Evolutionary conservation across 2,329 filamentous ascomycete genomes (phyloP).

Genomic region (Pseudogymnoascus sp.): DNA sequence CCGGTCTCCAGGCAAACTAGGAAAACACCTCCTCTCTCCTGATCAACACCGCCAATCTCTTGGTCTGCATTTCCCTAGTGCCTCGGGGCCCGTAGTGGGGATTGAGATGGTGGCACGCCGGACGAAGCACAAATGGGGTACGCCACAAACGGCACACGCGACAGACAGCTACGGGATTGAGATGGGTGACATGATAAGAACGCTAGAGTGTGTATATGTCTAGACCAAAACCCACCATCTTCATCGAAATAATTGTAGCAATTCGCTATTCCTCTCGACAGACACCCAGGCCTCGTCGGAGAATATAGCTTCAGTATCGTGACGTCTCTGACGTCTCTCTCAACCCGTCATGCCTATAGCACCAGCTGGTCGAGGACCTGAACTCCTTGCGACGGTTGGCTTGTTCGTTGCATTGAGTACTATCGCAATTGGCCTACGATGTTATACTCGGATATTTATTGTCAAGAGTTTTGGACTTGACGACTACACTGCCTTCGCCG

Average conservation of each 20-base stretch:
- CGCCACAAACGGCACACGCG: not conserved
- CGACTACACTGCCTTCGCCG: conserved; percentile 19
- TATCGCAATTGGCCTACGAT: conserved; percentile 20
- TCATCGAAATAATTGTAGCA: not conserved
- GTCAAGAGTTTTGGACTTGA: conserved; percentile 25
- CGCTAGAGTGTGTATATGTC: not conserved
- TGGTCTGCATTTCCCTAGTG: not conserved
- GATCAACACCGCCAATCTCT: conserved; percentile 2
- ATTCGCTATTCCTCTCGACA: not conserved
- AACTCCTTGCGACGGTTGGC: conserved; percentile 11
- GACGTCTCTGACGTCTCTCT: not conserved
- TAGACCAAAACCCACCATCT: not conserved
- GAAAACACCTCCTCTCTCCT: not conserved
- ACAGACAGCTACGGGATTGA: not conserved
- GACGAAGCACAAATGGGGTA: not conserved
- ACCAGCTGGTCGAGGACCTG: conserved; percentile 13
- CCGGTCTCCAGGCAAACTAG: not conserved
- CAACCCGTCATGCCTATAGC: conserved; percentile 5
- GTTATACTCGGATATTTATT: conserved; percentile 23
- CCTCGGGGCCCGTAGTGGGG: not conserved
- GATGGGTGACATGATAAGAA: not conserved
- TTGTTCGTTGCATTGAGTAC: conserved; percentile 30
- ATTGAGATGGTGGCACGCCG: not conserved
- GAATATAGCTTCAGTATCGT: not conserved
- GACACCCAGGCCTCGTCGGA: not conserved